These are phyloP conservation scores for Fusarium chaquense DNA, from an alignment of 2,329 filamentous ascomycete genomes.

Conservation along the genomic window DNA sequence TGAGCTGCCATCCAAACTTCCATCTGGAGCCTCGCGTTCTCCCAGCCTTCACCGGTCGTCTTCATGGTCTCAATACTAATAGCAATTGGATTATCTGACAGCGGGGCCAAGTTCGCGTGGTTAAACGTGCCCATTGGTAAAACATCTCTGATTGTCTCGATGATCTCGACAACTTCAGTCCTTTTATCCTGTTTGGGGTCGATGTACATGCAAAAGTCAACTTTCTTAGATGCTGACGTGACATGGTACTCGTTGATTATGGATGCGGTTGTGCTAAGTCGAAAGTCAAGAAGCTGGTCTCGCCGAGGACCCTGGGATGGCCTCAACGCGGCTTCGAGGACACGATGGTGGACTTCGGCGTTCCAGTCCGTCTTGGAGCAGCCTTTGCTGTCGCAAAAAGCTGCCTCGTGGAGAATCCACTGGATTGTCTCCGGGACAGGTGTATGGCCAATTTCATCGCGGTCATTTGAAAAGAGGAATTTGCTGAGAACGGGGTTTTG, in stretches of 20 bases:
- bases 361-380: slow-evolving; percentile 22
- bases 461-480: slow-evolving; percentile 9
- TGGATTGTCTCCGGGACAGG: slow-evolving; percentile 4
- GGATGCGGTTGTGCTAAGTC: slow-evolving; percentile 11
- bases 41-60: slow-evolving; percentile 19
- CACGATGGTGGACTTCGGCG: slow-evolving; percentile 19
- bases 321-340: slow-evolving; percentile 22
- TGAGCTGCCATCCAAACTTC: slow-evolving; percentile 22
- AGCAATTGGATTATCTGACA: slow-evolving; percentile 7
- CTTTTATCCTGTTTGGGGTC: slow-evolving; percentile 4
- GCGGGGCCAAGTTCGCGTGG: neutral
- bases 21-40: slow-evolving; percentile 18
- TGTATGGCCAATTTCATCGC: slow-evolving; percentile 4
- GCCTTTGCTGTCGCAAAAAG: slow-evolving; percentile 4
- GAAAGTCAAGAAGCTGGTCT: slow-evolving; percentile 15
- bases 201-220: slow-evolving; percentile 32
- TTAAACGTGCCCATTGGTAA: slow-evolving; percentile 13
- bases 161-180: neutral
- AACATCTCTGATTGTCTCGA: neutral
- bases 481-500: neutral
- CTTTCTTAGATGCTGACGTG: slow-evolving; percentile 10
- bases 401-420: slow-evolving; percentile 19
- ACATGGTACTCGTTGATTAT: slow-evolving; percentile 19
- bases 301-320: neutral
- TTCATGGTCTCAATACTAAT: slow-evolving; percentile 18